Evolutionary conservation across 2,329 filamentous ascomycete species (phyloP).

Genomic region (Aspergillus clavatus): DNA sequence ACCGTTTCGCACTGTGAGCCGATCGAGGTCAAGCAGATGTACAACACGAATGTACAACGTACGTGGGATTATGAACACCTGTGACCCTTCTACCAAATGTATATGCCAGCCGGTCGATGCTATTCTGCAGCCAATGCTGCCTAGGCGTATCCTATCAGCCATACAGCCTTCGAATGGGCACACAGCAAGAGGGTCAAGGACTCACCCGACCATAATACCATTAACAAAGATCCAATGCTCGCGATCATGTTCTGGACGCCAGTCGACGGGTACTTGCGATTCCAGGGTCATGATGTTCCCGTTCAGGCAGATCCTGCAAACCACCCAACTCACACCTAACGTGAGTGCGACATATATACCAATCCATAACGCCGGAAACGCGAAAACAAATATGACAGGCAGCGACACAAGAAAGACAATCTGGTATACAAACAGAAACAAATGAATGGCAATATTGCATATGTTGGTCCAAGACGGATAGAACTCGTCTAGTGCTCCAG

Average conservation of each 20-base stretch:
- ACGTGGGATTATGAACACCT: constrained; percentile 72
- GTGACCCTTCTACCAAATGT: constrained; percentile 68
- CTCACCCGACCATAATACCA: constrained; percentile 51
- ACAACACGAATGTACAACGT: constrained; percentile 13
- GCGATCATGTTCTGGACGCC: constrained; percentile 43
- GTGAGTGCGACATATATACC: constrained; percentile 24
- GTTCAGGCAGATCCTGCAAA: constrained; percentile 35
- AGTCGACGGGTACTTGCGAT: constrained; percentile 18
- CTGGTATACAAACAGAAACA: constrained; percentile 57
- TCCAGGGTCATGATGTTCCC: constrained; percentile 48
- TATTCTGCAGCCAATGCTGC: constrained; percentile 63
- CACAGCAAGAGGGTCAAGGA: neutral
- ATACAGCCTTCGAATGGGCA: neutral
- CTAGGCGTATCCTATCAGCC: constrained; percentile 16
- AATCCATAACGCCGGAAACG: constrained; percentile 35
- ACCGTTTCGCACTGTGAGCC: neutral
- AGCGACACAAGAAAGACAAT: constrained; percentile 56
- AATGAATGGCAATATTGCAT: constrained; percentile 54
- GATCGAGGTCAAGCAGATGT: neutral
- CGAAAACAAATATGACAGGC: constrained; percentile 45
- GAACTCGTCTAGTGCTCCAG: constrained; percentile 59
- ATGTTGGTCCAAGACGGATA: constrained; percentile 55
- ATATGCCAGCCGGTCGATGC: constrained; percentile 64
- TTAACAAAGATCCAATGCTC: constrained; percentile 81
- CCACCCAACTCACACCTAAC: constrained; percentile 24